A percentile compares a stretch with the other conserved stretches of the same genome.
These are phyloP conservation scores for Globisporangium nodosum DNA, from an alignment of 352 stramenopile species.

Conservation along the genomic window DNA sequence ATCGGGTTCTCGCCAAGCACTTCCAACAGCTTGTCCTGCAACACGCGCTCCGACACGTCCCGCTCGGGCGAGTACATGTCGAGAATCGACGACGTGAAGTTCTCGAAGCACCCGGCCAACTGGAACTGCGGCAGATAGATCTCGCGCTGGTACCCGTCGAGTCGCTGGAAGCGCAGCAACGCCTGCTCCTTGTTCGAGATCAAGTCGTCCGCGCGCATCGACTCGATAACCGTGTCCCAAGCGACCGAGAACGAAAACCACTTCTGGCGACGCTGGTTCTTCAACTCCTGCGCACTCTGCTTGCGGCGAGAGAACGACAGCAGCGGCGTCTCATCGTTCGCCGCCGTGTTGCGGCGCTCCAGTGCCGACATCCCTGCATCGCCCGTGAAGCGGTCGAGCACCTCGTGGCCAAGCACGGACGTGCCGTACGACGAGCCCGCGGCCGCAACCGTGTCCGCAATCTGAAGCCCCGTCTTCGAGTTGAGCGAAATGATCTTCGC, in stretches of 20 bases:
- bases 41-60: slow-evolving; percentile 56
- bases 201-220: slow-evolving; percentile 91
- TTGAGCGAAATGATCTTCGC: slow-evolving; percentile 71
- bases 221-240: slow-evolving; percentile 97
- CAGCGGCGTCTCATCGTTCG: slow-evolving; percentile 56
- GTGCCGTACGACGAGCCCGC: slow-evolving; percentile 39
- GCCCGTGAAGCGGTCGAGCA: slow-evolving; percentile 48
- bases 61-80: slow-evolving; percentile 58
- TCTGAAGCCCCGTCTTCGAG: slow-evolving; percentile 71
- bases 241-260: slow-evolving; percentile 98
- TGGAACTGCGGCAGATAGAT: slow-evolving; percentile 99
- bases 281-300: slow-evolving; percentile 69
- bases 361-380: slow-evolving; percentile 19
- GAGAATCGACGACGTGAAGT: slow-evolving; percentile 71
- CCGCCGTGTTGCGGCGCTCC: slow-evolving; percentile 1
- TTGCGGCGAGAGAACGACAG: slow-evolving; percentile 85
- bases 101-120: slow-evolving; percentile 95
- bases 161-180: slow-evolving; percentile 95
- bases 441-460: slow-evolving; percentile 23
- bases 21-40: slow-evolving; percentile 83
- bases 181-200: slow-evolving; percentile 85
- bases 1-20: slow-evolving; percentile 73
- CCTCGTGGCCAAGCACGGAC: slow-evolving; percentile 37
- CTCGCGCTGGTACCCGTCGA: slow-evolving; percentile 94
- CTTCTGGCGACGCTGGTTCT: slow-evolving; percentile 94